Base-by-base conservation (phyloP, 176 grass and related monocot species). In the Aechmea fasciata region DNA sequence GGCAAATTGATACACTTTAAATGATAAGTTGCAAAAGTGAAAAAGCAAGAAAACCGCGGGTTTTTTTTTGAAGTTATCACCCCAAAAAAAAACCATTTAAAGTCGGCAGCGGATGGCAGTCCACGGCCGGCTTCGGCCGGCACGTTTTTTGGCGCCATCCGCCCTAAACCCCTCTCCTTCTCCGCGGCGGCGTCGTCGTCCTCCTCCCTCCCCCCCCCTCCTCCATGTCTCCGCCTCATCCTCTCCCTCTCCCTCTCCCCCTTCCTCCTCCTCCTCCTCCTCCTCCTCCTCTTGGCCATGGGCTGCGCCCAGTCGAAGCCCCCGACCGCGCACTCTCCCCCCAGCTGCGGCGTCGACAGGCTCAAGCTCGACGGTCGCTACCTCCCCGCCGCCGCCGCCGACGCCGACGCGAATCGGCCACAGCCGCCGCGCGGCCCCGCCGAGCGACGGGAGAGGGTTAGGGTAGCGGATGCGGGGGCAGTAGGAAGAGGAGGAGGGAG, bases 301-400 rank as follows among this genome's bases (percentile, higher is more conserved):
- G 88, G 88, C 19, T 91, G 84, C 84, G 71, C 78, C 47, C 88
- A 84, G 14, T 71, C 67, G 13, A 91, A 81, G 78, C 51, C 33
- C 33, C 4, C 83, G n/a, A 75, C 84, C 13, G 25, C 57, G 3
- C 64, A 66, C 64, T 84, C 88, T 28, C 84, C 88, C 0, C 67
- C 70, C 15, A 62, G 61, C 72, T 76, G 77, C 76, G 76, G 80
- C 70, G 50, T 84, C 48, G 85, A 84, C 15, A 66, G 47, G 57
- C 69, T 68, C 4, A 88, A 50, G 66, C 70, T 62, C 73, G 41
- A 63, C 24, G 1, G 15, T 28, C 28, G 28, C 65, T 71, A 78
- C 74, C n/a, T 17, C 7, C 0, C 53, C 28, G 3, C 51, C 68
- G 63, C 64, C 71, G 49, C 25, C 25, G 25, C 25, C 22, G 22